These are phyloP conservation scores for Hypoxylon subgilvum DNA, from an alignment of 495 filamentous ascomycete genomes.

Conservation along the genomic window DNA sequence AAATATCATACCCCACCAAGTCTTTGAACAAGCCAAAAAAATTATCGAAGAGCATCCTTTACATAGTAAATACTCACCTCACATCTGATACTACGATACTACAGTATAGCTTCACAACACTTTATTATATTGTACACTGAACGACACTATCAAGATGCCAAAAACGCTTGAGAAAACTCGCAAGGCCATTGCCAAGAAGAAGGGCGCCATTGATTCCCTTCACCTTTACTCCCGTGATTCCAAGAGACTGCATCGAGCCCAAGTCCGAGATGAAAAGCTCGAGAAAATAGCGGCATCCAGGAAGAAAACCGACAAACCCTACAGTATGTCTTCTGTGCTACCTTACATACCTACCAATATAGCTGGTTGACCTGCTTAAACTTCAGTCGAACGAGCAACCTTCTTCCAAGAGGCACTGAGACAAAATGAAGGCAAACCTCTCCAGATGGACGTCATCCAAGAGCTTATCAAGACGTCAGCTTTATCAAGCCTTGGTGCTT, in stretches of 20 bases:
- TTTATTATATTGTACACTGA: neutral
- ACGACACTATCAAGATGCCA: constrained; percentile 63
- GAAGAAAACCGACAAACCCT: constrained; percentile 69
- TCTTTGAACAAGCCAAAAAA: constrained; percentile 15
- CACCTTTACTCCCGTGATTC: constrained; percentile 85
- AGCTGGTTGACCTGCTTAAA: neutral
- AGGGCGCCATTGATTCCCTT: constrained; percentile 68
- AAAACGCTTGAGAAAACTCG: constrained; percentile 77
- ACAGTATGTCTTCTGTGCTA: constrained; percentile 56
- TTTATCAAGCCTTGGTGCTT: neutral
- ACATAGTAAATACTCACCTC: no score
- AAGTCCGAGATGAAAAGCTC: constrained; percentile 76
- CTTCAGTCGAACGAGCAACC: constrained; percentile 70
- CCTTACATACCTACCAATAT: neutral
- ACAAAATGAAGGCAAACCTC: constrained; percentile 57
- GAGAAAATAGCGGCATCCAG: constrained; percentile 66
- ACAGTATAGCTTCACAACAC: constrained; percentile 1
- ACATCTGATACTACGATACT: no score
- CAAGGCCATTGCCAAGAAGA: constrained; percentile 83
- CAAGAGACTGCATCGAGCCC: constrained; percentile 73
- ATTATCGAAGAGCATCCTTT: no score
- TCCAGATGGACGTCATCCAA: constrained; percentile 65
- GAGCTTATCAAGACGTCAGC: constrained; percentile 67
- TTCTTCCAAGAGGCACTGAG: constrained; percentile 70
- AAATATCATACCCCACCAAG: constrained; percentile 39